Evolutionary conservation across 176 grass and related monocot genomes (phyloP), one percentile per base, ranked within the genome.

Genomic region (Carex kokanica): DNA sequence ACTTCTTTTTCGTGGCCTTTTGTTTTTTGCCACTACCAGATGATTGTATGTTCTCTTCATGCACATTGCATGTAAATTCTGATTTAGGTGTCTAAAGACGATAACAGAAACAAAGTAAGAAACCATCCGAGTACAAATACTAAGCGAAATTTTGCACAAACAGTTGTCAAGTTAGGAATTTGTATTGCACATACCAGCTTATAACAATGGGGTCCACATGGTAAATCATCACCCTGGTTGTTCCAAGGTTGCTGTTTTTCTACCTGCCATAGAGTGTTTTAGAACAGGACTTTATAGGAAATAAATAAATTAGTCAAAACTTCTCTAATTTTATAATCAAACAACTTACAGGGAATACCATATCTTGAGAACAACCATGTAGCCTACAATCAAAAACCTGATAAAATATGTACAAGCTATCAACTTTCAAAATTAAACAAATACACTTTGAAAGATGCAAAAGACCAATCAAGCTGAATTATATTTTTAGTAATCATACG

Each of bases 321-420:
- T 66, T 29, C 61, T 51, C 16, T 29, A 81, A 61, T 64, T 82
- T 24, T 45, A 80, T 67, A 64, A 82, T 64, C 36, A 82, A 67
- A 7, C 80, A 82, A 93, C 94, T 95, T 93, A 94, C 92, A 91
- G 95, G 92, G 88, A 93, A 94, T 53, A 98, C 92, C 90, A 94
- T 83, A 85, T 98, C 95, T 87, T 98, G 95, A 86, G 95, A 98
- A 85, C 95, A 98, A 27, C 92, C 92, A 31, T 98, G 95, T 60
- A 94, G 56, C 84, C 90, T 98, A 85, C 95, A 98, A 91, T 98
- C 92, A 88, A 98, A 98, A 53, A 98, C 92, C 95, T 98, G 82
- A 83, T 21, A 94, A 17, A 75, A 83, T 52, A 52, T 85, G 64
- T 9, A 77, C 66, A 60, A 88, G 81, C 12, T 36, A 66, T 45